A percentile compares a stretch with the other conserved stretches of the same genome.
These are phyloP conservation scores for Metschnikowia lunata DNA, from an alignment of 805 yeast genomes.

Conservation along the genomic window DNA sequence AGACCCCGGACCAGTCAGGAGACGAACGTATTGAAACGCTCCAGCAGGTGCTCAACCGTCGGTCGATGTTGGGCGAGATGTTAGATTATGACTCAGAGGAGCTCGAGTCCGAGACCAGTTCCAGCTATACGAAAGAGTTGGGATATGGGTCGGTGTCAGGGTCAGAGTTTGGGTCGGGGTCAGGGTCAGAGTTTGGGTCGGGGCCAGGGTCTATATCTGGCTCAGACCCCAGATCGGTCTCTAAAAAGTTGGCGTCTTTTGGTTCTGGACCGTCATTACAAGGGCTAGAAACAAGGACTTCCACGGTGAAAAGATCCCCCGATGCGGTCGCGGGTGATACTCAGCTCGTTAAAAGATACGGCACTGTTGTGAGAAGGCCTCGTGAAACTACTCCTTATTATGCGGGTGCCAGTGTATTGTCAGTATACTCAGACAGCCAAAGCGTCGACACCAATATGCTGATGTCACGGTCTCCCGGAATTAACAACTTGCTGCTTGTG, in stretches of 20 bases:
- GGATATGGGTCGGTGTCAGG: neutral
- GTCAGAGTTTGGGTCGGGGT: too few species aligned
- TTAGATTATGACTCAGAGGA: constrained; percentile 38
- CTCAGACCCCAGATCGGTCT: too few species aligned
- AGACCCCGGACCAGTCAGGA: constrained; percentile 4
- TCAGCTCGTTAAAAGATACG: constrained; percentile 9
- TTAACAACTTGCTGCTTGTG: neutral
- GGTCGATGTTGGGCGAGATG: constrained; percentile 43
- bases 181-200: too few species aligned
- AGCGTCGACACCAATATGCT: neutral
- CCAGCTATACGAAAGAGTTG: constrained; percentile 1
- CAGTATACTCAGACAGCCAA: neutral
- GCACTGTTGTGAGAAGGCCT: constrained; percentile 10
- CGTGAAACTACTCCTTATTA: constrained; percentile 4
- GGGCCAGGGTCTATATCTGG: too few species aligned
- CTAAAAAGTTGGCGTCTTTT: too few species aligned
- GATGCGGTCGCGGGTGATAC: neutral
- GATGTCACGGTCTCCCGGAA: constrained; percentile 7
- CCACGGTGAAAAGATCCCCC: neutral
- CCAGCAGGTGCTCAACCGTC: constrained; percentile 27
- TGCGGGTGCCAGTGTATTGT: constrained; percentile 6
- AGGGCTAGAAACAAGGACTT: neutral
- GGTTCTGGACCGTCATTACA: too few species aligned
- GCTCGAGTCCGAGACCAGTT: constrained; percentile 10
- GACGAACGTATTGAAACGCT: constrained; percentile 23